These are phyloP conservation scores for Talaromyces rugulosus DNA, from an alignment of 2,329 filamentous ascomycete genomes.

Conservation along the genomic window DNA sequence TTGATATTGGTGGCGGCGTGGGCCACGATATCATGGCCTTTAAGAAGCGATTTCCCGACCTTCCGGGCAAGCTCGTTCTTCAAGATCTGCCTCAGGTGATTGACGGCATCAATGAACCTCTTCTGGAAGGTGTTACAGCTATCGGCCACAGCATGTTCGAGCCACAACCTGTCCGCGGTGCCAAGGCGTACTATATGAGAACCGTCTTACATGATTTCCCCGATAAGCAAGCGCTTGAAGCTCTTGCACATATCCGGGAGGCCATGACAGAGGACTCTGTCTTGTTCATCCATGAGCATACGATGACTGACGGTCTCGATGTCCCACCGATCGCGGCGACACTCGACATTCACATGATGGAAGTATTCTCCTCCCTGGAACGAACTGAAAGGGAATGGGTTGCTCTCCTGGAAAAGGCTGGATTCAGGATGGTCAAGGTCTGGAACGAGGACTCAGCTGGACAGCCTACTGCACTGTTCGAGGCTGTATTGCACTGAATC, in stretches of 20 bases:
- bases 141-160: constrained; percentile 17
- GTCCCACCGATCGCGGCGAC: not conserved
- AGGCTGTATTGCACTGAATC: not conserved
- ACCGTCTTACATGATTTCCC: constrained; percentile 26
- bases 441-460: not conserved
- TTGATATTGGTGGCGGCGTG: constrained; percentile 6
- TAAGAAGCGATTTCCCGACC: not conserved
- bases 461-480: constrained; percentile 2
- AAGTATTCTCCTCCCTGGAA: constrained; percentile 18
- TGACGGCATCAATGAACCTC: not conserved
- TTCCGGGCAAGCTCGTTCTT: not conserved
- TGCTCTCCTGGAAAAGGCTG: constrained; percentile 17
- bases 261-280: constrained; percentile 23
- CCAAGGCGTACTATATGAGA: constrained; percentile 23
- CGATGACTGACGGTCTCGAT: not conserved
- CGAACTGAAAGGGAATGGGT: constrained; percentile 21
- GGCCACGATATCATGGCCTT: constrained; percentile 3
- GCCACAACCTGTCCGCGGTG: constrained; percentile 18
- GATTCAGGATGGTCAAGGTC: constrained; percentile 11
- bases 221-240: constrained; percentile 19
- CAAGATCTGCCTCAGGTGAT: constrained; percentile 4
- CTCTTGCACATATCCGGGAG: constrained; percentile 15
- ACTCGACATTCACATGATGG: constrained; percentile 21
- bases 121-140: constrained; percentile 3
- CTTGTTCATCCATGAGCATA: constrained; percentile 26